Percentiles rank a stretch among this genome's conserved stretches.
phyloP scores from a whole-genome alignment of 2,329 filamentous ascomycete species.

The Colletotrichum orchidophilum region DNA sequence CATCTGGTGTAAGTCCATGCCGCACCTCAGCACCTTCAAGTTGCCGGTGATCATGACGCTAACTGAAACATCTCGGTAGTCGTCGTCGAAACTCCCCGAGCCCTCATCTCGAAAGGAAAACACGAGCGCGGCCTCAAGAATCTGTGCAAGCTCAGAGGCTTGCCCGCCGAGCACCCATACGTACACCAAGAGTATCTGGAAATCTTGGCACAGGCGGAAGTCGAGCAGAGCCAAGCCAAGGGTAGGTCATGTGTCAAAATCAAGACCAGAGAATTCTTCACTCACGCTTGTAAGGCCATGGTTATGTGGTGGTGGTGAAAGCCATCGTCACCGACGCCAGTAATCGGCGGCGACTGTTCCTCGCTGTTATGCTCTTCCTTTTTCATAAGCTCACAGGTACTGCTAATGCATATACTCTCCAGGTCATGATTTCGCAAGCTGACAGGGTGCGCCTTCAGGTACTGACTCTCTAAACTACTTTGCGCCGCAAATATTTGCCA shows the following conservation, averaged over 20 bases:
- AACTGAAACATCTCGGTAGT: constrained; percentile 10
- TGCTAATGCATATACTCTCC: constrained; percentile 45
- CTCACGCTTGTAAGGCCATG: constrained; percentile 18
- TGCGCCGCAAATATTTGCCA: constrained; percentile 46
- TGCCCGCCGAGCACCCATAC: constrained; percentile 32
- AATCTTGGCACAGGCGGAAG: constrained; percentile 30
- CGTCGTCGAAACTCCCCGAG: constrained; percentile 35
- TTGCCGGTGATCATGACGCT: not conserved
- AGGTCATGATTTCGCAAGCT: constrained; percentile 51
- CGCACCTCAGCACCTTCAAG: not conserved
- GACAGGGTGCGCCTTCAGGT: constrained; percentile 38
- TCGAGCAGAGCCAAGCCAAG: constrained; percentile 19
- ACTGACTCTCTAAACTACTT: constrained; percentile 53
- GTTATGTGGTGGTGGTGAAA: constrained; percentile 46
- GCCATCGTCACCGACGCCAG: constrained; percentile 42
- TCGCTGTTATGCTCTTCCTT: constrained; percentile 47
- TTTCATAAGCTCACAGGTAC: constrained; percentile 54
- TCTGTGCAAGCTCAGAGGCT: constrained; percentile 48
- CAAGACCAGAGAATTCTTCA: not conserved
- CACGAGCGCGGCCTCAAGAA: constrained; percentile 46
- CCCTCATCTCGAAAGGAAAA: constrained; percentile 47
- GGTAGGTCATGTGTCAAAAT: not conserved
- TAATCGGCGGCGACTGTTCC: constrained; percentile 46
- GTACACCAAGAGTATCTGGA: constrained; percentile 33
- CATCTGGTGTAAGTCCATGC: constrained; percentile 41